These are phyloP conservation scores for Antrodiella citrinella DNA, from an alignment of 768 basidiomycete species.

Conservation along the genomic window DNA sequence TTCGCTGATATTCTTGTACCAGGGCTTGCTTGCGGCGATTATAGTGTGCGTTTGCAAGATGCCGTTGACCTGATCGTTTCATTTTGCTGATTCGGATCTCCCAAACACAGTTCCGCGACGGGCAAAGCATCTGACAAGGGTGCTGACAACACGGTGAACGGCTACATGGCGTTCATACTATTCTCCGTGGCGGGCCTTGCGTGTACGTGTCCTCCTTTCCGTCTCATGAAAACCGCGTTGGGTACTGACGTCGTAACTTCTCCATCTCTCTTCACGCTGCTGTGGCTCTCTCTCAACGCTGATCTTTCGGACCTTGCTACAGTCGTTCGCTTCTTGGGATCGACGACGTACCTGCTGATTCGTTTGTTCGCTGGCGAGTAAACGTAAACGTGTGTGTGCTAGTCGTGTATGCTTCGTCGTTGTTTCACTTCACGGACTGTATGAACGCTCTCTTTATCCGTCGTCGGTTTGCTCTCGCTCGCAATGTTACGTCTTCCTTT, in stretches of 20 bases:
- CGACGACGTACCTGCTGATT: conserved; percentile 74
- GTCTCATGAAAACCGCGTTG: not conserved
- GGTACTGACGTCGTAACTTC: not conserved
- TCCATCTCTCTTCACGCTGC: not conserved
- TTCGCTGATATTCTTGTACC: conserved; percentile 1
- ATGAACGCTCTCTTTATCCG: no score
- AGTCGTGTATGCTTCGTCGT: not conserved
- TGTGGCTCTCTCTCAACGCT: not conserved
- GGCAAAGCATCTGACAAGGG: conserved; percentile 39
- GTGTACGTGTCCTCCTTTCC: conserved; percentile 43
- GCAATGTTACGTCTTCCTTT: not conserved
- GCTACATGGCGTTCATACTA: conserved; percentile 85
- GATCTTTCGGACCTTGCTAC: not conserved
- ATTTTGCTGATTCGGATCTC: no score
- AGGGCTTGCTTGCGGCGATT: conserved; percentile 67
- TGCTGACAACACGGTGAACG: conserved; percentile 54
- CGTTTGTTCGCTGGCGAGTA: conserved; percentile 88
- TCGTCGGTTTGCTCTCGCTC: no score
- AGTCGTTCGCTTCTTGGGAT: conserved; percentile 85
- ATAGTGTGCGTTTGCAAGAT: conserved; percentile 61
- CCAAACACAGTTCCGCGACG: conserved; percentile 40
- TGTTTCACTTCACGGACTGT: not conserved
- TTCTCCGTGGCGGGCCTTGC: conserved; percentile 86
- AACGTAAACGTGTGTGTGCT: not conserved
- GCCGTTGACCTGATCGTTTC: no score